Conservation (phyloP, 805 yeast genomes). For the Zygotorulaspora sp. region DNA sequence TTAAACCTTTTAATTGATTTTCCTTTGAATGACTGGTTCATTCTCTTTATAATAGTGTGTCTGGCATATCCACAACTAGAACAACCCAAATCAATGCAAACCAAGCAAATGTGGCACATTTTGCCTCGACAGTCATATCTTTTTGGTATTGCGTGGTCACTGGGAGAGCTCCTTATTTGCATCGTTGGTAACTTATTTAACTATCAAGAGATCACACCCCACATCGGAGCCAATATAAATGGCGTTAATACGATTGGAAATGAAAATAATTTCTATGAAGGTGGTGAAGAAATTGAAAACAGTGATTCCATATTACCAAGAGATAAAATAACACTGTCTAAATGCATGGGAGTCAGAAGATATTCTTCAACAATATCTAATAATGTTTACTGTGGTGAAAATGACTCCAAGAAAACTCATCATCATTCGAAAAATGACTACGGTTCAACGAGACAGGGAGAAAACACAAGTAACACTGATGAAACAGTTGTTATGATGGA, state of each 20-base stretch:
- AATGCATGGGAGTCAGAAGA: slow-evolving; percentile 37
- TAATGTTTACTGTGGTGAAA: slow-evolving; percentile 28
- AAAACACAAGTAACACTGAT: slow-evolving; percentile 3
- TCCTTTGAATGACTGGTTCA: slow-evolving; percentile 36
- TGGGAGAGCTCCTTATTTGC: slow-evolving; percentile 33
- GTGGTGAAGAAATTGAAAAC: slow-evolving; percentile 1
- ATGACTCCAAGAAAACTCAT: slow-evolving; percentile 11
- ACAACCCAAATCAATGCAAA: slow-evolving; percentile 2
- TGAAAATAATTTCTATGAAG: slow-evolving; percentile 4
- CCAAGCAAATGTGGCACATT: slow-evolving; percentile 34
- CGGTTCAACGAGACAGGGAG: slow-evolving; percentile 7
- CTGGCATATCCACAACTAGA: slow-evolving; percentile 40
- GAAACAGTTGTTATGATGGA: slow-evolving; percentile 19
- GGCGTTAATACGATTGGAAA: not conserved
- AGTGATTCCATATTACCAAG: slow-evolving; percentile 16
- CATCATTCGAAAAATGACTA: slow-evolving; percentile 9
- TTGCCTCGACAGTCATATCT: slow-evolving; percentile 39
- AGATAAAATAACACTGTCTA: slow-evolving; percentile 34
- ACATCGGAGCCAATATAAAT: not conserved
- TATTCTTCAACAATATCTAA: slow-evolving; percentile 34
- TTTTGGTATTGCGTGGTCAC: slow-evolving; percentile 38
- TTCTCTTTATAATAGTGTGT: slow-evolving; percentile 35
- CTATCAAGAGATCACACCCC: slow-evolving; percentile 24
- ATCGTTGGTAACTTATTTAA: slow-evolving; percentile 24
- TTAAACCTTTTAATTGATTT: slow-evolving; percentile 31